Evolutionary conservation across 345 rosid species (phyloP).

Genomic region (Eucalyptus curtisii): DNA sequence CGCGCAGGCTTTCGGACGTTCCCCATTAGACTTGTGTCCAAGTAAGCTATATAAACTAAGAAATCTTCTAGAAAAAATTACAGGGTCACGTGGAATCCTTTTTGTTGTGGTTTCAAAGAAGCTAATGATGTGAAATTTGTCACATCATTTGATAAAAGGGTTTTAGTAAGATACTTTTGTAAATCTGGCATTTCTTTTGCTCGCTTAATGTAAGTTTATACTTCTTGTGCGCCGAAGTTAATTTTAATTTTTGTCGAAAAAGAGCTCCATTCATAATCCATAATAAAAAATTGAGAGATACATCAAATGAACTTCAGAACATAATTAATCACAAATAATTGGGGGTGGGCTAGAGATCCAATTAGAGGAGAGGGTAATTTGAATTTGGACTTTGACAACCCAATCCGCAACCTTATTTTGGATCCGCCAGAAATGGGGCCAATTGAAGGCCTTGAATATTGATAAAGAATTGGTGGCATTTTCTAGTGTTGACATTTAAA

Average conservation of each 20-base stretch:
- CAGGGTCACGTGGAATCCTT: not conserved
- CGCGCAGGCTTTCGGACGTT: not conserved
- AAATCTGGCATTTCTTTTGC: not conserved
- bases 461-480: not conserved
- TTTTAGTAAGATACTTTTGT: not conserved
- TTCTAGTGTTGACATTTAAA: rapidly evolving
- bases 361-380: no score
- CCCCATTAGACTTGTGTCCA: not conserved
- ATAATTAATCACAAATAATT: not conserved
- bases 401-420: no score
- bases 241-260: not conserved
- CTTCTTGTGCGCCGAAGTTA: not conserved
- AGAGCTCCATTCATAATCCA: not conserved
- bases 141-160: not conserved
- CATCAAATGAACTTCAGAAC: no score
- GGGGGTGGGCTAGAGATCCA: not conserved
- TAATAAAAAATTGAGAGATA: no score
- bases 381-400: no score
- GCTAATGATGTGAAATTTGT: not conserved
- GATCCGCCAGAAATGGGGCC: rapidly evolving
- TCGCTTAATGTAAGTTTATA: not conserved
- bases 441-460: not conserved
- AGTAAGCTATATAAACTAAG: not conserved
- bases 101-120: not conserved
- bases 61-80: not conserved